Evolutionary conservation across 1,284 basidiomycete species (phyloP), one percentile per base, ranked within the genome.

Genomic region (Amylostereum areolatum): DNA sequence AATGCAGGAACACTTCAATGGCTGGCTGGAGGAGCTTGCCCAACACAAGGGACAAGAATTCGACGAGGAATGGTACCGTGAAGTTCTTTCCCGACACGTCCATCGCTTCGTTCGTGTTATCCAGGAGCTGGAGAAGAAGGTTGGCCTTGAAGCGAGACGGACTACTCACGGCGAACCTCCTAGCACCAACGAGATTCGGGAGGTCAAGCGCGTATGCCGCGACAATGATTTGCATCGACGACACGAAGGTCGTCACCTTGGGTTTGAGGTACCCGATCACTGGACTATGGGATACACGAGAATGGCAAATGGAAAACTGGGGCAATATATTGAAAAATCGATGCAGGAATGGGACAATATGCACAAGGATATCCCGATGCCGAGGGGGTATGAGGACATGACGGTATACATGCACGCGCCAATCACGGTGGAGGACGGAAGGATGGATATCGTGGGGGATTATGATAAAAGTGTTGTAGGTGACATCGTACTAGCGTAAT

Each of bases 21-120:
- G 37, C 6, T 57, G 56, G 57, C 50, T 60, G 0, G 52, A 56
- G 37, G 46, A 52, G 10, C 30, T 60, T 6, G 52, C 55, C 12
- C 53, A 59, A 42, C 55, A 64, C 45, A 65, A 65, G 49, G 65
- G 62, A 10, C 57, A 61, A 28, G 59, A 65, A 34, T 67, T 66
- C 49, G 59, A 62, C 27, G 57, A 63, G 9, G 35, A 52, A 2
- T 65, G 61, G 52, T 67, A 63, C 45, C 55, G 61, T 0, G 35
- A 57, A 8, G 53, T 61, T 5, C 47, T 66, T 7, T 60, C 64
- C 2, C 55, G 59, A 41, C 61, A 66, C 36, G 58, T 67, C 12
- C 56, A 61, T 41, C 52, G 60, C 29, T 66, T 69, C 50, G 51
- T 66, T 1, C 54, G 45, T 0, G 48, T 69, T 5, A 67, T 64